These are phyloP conservation scores for Mimosa pudica DNA, from an alignment of 306 rosid species.

Conservation along the genomic window DNA sequence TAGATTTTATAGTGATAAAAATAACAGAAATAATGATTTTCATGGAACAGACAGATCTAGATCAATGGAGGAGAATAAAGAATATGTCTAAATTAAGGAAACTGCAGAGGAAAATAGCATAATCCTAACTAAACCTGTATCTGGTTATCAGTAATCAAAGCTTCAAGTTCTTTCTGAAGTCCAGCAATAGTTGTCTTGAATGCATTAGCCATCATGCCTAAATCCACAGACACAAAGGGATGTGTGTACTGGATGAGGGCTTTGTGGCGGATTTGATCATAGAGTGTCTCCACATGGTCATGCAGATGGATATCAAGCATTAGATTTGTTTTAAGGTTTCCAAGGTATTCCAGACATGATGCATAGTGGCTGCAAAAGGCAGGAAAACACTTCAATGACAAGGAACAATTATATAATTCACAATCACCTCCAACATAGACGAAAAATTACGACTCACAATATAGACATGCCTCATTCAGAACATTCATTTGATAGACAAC, in stretches of 20 bases:
- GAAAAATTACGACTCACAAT: background rate
- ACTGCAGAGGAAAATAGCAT: slow-evolving; percentile 15
- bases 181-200: slow-evolving; percentile 90
- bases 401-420: slow-evolving; percentile 13
- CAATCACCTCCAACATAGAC: slow-evolving; percentile 5
- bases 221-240: slow-evolving; percentile 94
- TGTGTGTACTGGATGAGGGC: slow-evolving; percentile 55
- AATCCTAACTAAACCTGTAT: slow-evolving; percentile 71
- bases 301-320: slow-evolving; percentile 88
- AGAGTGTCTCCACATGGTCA: slow-evolving; percentile 91
- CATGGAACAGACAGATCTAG: background rate
- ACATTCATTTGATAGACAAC: background rate
- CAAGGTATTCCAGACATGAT: slow-evolving; percentile 93
- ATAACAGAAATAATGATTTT: background rate
- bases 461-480: background rate
- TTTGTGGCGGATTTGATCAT: slow-evolving; percentile 92
- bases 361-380: slow-evolving; percentile 83
- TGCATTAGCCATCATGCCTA: slow-evolving; percentile 92
- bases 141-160: slow-evolving; percentile 90
- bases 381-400: slow-evolving; percentile 23
- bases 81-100: background rate
- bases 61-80: background rate
- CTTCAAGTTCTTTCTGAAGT: slow-evolving; percentile 95
- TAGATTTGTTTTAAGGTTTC: slow-evolving; percentile 86
- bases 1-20: background rate